Percentiles rank a stretch among this genome's conserved stretches.
Evolutionary conservation across 352 stramenopile species (phyloP).

Genomic region (Globisporangium carolinianum): DNA sequence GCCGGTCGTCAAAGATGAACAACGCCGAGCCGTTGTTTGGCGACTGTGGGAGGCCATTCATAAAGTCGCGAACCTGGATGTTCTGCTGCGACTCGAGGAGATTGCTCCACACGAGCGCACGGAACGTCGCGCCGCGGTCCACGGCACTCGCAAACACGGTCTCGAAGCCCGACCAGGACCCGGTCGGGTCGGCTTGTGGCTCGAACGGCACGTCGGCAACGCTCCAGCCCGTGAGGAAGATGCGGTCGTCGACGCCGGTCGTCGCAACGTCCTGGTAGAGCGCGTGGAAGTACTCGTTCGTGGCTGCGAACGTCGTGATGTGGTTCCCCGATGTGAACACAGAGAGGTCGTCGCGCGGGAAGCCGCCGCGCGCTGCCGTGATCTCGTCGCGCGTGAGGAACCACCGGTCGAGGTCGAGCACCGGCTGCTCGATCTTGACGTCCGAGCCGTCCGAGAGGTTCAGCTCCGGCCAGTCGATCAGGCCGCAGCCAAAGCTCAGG

Average conservation of each 20-base stretch:
- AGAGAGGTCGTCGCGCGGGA: conserved; percentile 30
- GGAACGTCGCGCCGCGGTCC: conserved; percentile 29
- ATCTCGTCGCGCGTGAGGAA: conserved; percentile 60
- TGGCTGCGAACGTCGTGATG: conserved; percentile 33
- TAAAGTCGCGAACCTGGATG: conserved; percentile 39
- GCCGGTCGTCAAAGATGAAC: conserved; percentile 49
- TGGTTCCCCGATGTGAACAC: conserved; percentile 39
- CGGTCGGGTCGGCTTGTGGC: conserved; percentile 19
- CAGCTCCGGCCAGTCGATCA: conserved; percentile 13
- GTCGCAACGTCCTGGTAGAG: conserved; percentile 36
- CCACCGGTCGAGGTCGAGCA: conserved; percentile 40
- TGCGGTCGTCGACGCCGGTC: conserved; percentile 24
- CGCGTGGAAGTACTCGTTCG: conserved; percentile 40
- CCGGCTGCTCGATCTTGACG: conserved; percentile 24
- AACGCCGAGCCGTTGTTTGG: conserved; percentile 20
- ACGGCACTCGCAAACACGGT: conserved; percentile 26
- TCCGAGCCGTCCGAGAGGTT: conserved; percentile 22
- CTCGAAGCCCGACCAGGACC: conserved; percentile 27
- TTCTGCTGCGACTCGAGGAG: conserved; percentile 47
- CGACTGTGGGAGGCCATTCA: conserved; percentile 28
- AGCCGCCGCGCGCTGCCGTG: conserved; percentile 28
- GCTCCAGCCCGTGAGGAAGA: conserved; percentile 52
- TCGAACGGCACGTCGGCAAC: conserved; percentile 50
- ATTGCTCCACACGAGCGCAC: conserved; percentile 62
- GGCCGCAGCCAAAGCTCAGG: conserved; percentile 11